Evolutionary conservation across 306 rosid genomes (phyloP), one percentile per base, ranked within the genome.

Genomic region (Quercus berberidifolia): DNA sequence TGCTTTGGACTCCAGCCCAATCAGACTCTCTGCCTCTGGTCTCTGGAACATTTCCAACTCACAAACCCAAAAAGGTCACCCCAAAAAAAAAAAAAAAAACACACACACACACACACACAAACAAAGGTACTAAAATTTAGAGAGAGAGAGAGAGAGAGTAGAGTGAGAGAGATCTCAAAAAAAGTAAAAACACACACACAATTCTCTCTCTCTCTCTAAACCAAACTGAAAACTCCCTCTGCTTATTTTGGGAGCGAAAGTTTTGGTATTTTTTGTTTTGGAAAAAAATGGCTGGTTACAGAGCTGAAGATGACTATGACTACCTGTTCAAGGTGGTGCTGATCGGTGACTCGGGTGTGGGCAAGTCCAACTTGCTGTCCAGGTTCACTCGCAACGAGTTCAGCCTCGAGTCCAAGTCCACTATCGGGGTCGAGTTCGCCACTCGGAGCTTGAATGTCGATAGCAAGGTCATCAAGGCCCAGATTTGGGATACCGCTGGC

Each of bases 401-500:
- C 81, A 88, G 91, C 81, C 85, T 88, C 60, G 91, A 88, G 81
- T 83, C 91, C 35, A 88, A 88, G 84, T 88, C 91, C 80, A 88
- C 91, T 30, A 88, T 88, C 65, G 91, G 91, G 4, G 91, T 88
- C 26, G 91, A 88, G 86, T 88, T 88, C 74, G 91, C 91, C 35
- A 88, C 91, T n/a, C 89, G 91, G 30, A 88, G 91, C 85, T 85
- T 88, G 84, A 80, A 72, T 68, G 87, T 88, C 65, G 91, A 88
- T 69, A 46, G 54, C 49, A 88, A 85, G 59, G 87, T 85, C 74
- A 83, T 88, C 74, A 88, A 88, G 86, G 91, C 91, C 58, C 91
- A 88, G 87, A 85, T 88, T 83, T 88, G 91, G 89, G 89, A 88
- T 74, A 88, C 91, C 41, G 91, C 89, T 11, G 89, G 91, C 76